Conservation (phyloP, 352 stramenopile genomes). For the Pythium folliculosum region DNA sequence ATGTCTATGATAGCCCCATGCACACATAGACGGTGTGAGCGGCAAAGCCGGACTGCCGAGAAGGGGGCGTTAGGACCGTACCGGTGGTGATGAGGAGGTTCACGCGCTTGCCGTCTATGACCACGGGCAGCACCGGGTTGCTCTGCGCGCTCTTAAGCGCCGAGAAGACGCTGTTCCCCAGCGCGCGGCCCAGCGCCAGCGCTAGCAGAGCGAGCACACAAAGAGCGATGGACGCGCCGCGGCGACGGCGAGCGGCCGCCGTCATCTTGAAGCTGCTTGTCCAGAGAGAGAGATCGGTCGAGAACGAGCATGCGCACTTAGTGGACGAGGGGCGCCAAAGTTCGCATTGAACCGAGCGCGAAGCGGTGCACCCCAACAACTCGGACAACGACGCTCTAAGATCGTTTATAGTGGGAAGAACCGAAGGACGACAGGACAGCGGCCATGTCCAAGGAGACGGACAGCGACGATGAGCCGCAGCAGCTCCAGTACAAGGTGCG, state of each 20-base stretch:
- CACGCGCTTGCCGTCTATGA: slow-evolving; percentile 32
- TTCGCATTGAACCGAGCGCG: slow-evolving; percentile 26
- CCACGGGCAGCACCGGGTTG: slow-evolving; percentile 41
- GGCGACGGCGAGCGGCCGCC: background rate
- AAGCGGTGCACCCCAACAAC: slow-evolving; percentile 17
- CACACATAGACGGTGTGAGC: background rate
- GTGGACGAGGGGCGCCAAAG: slow-evolving; percentile 11
- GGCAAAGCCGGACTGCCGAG: too few species aligned
- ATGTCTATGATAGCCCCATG: slow-evolving; percentile 29
- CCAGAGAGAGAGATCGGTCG: background rate
- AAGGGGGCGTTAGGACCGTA: slow-evolving; percentile 5
- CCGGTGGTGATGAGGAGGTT: slow-evolving; percentile 51
- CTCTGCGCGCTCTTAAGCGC: slow-evolving; percentile 45
- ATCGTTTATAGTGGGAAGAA: background rate
- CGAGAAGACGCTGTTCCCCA: slow-evolving; percentile 9
- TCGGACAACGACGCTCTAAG: too few species aligned
- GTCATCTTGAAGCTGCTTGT: slow-evolving; percentile 25
- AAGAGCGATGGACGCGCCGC: background rate
- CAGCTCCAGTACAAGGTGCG: slow-evolving; percentile 88
- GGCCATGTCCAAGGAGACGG: slow-evolving; percentile 81
- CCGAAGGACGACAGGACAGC: background rate
- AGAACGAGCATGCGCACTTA: slow-evolving; percentile 8
- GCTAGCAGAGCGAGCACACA: background rate
- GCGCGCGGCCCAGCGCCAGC: background rate
- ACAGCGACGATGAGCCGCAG: slow-evolving; percentile 79